Percentiles rank a stretch among this genome's conserved stretches.
These are phyloP conservation scores for Metschnikowia orientalis DNA, from an alignment of 805 yeast species.

Conservation along the genomic window DNA sequence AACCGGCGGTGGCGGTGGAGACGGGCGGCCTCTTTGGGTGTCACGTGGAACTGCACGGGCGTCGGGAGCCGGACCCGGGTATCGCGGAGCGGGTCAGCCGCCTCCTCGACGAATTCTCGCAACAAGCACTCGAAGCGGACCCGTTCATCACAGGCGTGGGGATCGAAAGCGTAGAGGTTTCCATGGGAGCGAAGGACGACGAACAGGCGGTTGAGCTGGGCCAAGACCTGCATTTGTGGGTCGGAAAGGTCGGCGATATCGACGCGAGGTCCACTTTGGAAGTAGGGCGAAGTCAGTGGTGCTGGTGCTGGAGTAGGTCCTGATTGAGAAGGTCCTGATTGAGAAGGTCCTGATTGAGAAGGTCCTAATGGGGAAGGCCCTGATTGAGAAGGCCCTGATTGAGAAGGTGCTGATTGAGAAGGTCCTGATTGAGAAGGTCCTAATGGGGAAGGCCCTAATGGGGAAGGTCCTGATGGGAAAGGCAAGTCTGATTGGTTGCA, in stretches of 20 bases:
- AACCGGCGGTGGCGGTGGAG: constrained; percentile 24
- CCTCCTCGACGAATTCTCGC: constrained; percentile 30
- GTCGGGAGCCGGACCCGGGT: constrained; percentile 12
- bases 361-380: no score
- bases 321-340: no score
- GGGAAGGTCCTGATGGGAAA: no score
- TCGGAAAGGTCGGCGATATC: constrained; percentile 1
- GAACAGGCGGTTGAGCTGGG: constrained; percentile 63
- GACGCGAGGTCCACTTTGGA: not conserved
- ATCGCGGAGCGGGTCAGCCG: constrained; percentile 16
- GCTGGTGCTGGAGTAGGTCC: no score
- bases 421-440: no score
- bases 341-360: no score
- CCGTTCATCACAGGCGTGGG: constrained; percentile 84
- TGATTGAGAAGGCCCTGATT: no score
- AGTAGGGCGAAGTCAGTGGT: no score
- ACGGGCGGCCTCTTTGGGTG: constrained; percentile 26
- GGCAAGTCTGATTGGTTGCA: no score
- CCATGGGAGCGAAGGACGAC: constrained; percentile 37
- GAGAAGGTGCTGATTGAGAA: no score
- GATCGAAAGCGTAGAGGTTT: constrained; percentile 52
- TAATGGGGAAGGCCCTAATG: no score
- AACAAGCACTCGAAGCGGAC: constrained; percentile 52
- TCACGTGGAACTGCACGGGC: constrained; percentile 18
- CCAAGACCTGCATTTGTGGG: constrained; percentile 29